Conservation (phyloP, 192 early-diverging fungal genomes). For the Phlyctochytrium planicorne region DNA sequence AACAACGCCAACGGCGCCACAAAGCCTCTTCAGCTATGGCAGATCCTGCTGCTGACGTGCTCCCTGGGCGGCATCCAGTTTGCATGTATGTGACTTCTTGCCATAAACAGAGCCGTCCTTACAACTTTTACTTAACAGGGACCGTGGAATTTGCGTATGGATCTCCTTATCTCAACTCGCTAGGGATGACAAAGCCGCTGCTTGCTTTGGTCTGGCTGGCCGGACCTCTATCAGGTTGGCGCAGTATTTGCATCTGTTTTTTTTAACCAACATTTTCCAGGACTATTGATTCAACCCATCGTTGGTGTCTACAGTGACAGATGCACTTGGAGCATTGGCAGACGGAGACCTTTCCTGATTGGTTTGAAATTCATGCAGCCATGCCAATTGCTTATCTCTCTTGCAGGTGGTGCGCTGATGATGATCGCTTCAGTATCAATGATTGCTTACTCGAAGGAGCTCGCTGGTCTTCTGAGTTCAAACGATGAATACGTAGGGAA, state of each 20-base stretch:
- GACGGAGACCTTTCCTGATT: constrained; percentile 69
- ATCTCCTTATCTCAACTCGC: constrained; percentile 80
- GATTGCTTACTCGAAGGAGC: constrained; percentile 74
- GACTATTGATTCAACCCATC: constrained; percentile 69
- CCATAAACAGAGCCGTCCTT: constrained; percentile 7
- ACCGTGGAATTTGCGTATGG: constrained; percentile 78
- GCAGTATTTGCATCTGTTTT: constrained; percentile 47
- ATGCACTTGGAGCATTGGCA: constrained; percentile 68
- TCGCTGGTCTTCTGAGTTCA: constrained; percentile 28
- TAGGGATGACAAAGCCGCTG: constrained; percentile 77
- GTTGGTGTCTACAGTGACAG: constrained; percentile 83
- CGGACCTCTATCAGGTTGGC: constrained; percentile 65
- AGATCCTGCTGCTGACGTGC: constrained; percentile 28
- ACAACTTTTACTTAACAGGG: constrained; percentile 46
- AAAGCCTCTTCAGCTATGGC: not conserved
- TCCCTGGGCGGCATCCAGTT: constrained; percentile 67
- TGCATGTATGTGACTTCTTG: constrained; percentile 51
- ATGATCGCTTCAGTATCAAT: constrained; percentile 66
- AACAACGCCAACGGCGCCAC: too few relatives aligned
- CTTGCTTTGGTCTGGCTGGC: constrained; percentile 95
- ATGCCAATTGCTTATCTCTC: too few relatives aligned
- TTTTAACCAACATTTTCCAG: constrained; percentile 74
- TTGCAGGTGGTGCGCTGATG: constrained; percentile 51
- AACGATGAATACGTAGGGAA: constrained; percentile 10
- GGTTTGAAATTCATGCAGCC: not conserved